phyloP scores from a whole-genome alignment of 129 eudicot species.

The Lactuca sativa region DNA sequence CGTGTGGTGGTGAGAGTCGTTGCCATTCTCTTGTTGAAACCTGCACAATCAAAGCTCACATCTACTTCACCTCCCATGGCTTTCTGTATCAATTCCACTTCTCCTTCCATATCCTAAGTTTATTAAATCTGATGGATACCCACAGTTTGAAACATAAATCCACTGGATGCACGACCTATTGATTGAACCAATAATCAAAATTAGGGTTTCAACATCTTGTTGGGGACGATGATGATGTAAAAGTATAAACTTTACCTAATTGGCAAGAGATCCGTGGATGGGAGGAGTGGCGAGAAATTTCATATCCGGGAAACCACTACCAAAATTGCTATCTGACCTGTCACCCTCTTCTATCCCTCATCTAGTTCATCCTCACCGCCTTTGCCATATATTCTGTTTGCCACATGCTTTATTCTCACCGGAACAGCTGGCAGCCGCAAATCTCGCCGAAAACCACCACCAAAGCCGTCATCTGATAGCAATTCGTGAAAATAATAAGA shows the following conservation, averaged over 20 bases:
- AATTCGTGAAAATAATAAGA: too few relatives aligned
- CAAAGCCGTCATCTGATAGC: too few relatives aligned
- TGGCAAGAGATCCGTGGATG: constrained; percentile 66
- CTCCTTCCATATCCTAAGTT: constrained; percentile 46
- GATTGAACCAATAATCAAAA: too few relatives aligned
- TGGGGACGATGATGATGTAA: not conserved
- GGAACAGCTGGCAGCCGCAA: too few relatives aligned
- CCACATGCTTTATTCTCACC: too few relatives aligned
- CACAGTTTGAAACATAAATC: constrained; percentile 60
- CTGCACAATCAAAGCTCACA: constrained; percentile 70
- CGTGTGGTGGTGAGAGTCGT: constrained; percentile 58
- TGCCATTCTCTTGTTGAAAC: constrained; percentile 72
- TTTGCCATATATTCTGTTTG: too few relatives aligned
- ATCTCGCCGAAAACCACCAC: too few relatives aligned
- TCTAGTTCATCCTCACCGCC: too few relatives aligned
- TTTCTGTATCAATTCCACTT: constrained; percentile 52
- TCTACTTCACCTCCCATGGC: constrained; percentile 57
- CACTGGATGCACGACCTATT: constrained; percentile 68
- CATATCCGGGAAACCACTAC: constrained; percentile 78
- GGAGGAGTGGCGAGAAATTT: constrained; percentile 77
- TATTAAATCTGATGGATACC: too few relatives aligned
- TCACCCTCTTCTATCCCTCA: too few relatives aligned
- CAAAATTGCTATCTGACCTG: too few relatives aligned
- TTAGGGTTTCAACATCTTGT: not conserved
- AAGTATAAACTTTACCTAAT: constrained; percentile 37